phyloP scores from a whole-genome alignment of 164 flowering plant species.

The Saururus chinensis region DNA sequence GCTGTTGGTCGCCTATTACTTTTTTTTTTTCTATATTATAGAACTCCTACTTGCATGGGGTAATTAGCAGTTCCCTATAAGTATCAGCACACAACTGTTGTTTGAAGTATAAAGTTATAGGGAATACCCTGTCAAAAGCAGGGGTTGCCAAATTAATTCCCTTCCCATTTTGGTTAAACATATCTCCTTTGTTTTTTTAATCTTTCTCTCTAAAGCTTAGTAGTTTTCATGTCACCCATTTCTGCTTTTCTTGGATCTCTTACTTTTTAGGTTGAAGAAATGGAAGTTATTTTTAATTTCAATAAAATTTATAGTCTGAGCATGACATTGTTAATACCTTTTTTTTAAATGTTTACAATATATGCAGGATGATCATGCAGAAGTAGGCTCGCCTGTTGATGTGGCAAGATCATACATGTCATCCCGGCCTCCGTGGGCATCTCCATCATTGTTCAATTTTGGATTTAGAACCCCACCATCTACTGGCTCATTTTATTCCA shows the following conservation, averaged over 20 bases:
- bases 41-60: background rate
- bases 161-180: no score
- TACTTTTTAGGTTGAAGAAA: no score
- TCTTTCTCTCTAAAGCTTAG: no score
- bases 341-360: no score
- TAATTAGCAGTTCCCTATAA: background rate
- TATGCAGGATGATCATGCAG: slow-evolving; percentile 36
- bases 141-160: no score
- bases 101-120: background rate
- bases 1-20: background rate
- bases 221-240: no score
- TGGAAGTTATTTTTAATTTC: no score
- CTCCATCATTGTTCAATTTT: slow-evolving; percentile 32
- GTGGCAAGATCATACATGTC: slow-evolving; percentile 76
- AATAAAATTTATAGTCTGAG: no score
- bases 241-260: no score
- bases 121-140: background rate
- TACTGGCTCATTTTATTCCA: slow-evolving; percentile 18
- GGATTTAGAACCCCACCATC: slow-evolving; percentile 32
- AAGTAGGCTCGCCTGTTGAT: slow-evolving; percentile 61
- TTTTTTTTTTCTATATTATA: no score
- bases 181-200: no score
- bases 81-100: background rate
- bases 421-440: slow-evolving; percentile 71
- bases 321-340: no score